phyloP scores from a whole-genome alignment of 805 yeast genomes.

The Candida piceae region DNA sequence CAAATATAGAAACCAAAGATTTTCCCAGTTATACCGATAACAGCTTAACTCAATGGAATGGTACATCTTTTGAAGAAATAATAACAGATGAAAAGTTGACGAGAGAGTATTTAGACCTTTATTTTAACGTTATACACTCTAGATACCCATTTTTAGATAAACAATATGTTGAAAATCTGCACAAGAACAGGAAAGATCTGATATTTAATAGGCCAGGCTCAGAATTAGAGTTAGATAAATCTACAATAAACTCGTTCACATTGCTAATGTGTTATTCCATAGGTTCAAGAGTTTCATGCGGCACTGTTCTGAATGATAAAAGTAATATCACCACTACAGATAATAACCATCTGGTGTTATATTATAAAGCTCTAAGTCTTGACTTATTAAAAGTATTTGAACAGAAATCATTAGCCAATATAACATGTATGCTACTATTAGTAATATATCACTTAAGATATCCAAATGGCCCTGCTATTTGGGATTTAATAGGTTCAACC shows the following conservation, averaged over 20 bases:
- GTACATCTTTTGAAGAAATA: conserved; percentile 2
- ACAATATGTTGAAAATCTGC: conserved; percentile 1
- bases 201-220: background rate
- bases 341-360: conserved; percentile 5
- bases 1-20: background rate
- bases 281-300: conserved; percentile 8
- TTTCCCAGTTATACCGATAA: background rate
- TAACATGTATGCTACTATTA: conserved; percentile 7
- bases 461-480: conserved; percentile 12
- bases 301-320: background rate
- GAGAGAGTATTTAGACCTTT: conserved; percentile 3
- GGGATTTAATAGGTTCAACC: conserved; percentile 16
- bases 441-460: conserved; percentile 13
- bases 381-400: conserved; percentile 5
- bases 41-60: background rate
- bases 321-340: background rate
- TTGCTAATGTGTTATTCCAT: conserved; percentile 11
- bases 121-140: conserved; percentile 4
- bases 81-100: conserved; percentile 2
- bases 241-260: conserved; percentile 6
- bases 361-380: conserved; percentile 5
- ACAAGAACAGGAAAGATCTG: conserved; percentile 4
- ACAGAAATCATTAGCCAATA: conserved; percentile 4
- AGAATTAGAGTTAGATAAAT: background rate
- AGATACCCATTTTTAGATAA: conserved; percentile 11